Evolutionary conservation across 768 basidiomycete species (phyloP), one percentile per base, ranked within the genome.

Genomic region (Kwoniella mangroviensis): DNA sequence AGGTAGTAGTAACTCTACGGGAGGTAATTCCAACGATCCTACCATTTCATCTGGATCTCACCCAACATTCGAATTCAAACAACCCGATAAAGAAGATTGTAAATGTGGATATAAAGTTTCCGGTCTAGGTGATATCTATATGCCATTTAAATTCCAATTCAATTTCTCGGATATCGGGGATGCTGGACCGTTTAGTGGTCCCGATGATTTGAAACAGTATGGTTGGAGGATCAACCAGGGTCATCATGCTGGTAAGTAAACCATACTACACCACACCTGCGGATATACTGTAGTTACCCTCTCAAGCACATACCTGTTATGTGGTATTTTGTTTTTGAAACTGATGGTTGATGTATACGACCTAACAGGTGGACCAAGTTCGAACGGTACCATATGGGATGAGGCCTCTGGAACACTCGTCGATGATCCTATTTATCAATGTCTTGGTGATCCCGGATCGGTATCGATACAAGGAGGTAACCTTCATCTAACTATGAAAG

Each of bases 201-300:
- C 34, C 4, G 41, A 43, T n/a, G 65, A 66, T 45, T 26, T 66
- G 10, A 55, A 53, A 41, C 52, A 66, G 17, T 26, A 57, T 21
- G 65, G 65, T 19, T 66, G 54, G 55, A 57, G 42, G 19, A 55
- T 66, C n/a, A 66, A 66, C 45, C 11, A 66, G 13, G 65, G 55
- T 17, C 54, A 66, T 26, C 40, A 58, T 43, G 65, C 41, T 40
- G 65, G 65, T 56, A 43, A 42, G 58, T 60, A 12, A n/a, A 1
- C 0, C 26, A 11, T 58, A 28, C 13, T 13, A 3, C 12, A 15
- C 28, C 26, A 40, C 24, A 34, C 3, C 34, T 7, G 6, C 34
- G 34, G 34, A 13, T 58, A 12, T 58, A 9, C 11, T 58, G 4
- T 34, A 19, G 2, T 15, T 58, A 26, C 13, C 56, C 34, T 34